Evolutionary conservation across 2,329 filamentous ascomycete genomes (phyloP).

Genomic region (Neospermospora avenae): DNA sequence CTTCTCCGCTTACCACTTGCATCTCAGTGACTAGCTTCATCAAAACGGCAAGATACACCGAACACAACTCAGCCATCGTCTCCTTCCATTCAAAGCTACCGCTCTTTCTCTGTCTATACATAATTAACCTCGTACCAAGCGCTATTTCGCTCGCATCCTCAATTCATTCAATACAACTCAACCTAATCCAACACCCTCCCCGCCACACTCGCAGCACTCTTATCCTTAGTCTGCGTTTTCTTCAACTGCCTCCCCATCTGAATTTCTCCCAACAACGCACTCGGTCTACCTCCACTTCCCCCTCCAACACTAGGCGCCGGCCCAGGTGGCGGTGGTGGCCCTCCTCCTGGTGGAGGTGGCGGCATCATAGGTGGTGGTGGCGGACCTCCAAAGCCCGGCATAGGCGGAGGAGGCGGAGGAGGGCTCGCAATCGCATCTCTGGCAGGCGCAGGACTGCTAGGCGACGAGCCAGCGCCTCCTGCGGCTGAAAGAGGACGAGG

Average conservation of each 20-base stretch:
- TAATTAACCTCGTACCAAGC: too few species aligned
- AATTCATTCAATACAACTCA: neutral
- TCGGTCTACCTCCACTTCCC: conserved; percentile 47
- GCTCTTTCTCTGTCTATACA: too few species aligned
- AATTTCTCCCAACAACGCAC: conserved; percentile 77
- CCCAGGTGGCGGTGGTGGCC: conserved; percentile 40
- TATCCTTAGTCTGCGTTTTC: conserved; percentile 89
- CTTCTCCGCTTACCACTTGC: too few species aligned
- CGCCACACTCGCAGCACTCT: conserved; percentile 67
- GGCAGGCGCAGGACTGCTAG: conserved; percentile 39
- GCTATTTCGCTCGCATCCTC: too few species aligned
- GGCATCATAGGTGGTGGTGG: conserved; percentile 37
- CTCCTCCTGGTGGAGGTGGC: conserved; percentile 33
- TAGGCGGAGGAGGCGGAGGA: conserved; percentile 47
- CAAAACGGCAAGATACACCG: too few species aligned
- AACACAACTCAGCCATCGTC: too few species aligned
- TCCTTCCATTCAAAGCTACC: too few species aligned
- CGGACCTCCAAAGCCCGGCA: conserved; percentile 43
- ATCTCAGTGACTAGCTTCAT: too few species aligned
- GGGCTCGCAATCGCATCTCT: conserved; percentile 40
- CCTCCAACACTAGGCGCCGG: conserved; percentile 31
- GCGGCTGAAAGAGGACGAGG: conserved; percentile 83
- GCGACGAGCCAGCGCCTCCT: conserved; percentile 55
- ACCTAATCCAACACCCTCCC: conserved; percentile 62
- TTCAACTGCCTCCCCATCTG: conserved; percentile 73